phyloP scores from a whole-genome alignment of 2,329 filamentous ascomycete genomes.

The Phyllosticta capitalensis region DNA sequence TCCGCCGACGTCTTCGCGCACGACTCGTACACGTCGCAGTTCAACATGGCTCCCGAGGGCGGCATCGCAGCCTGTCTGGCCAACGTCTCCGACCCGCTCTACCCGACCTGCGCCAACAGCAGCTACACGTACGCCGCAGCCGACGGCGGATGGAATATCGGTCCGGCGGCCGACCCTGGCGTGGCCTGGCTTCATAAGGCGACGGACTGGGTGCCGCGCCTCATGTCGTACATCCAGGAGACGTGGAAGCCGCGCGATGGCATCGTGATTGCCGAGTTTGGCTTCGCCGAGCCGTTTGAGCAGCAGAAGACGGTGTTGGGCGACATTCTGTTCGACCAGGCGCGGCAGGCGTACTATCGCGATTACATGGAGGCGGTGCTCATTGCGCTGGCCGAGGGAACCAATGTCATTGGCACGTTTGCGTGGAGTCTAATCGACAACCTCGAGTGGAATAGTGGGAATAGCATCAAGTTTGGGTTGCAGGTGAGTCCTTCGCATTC shows the following conservation, averaged over 20 bases:
- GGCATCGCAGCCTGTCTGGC: conserved; percentile 29
- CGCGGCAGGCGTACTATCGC: conserved; percentile 23
- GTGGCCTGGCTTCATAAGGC: conserved; percentile 26
- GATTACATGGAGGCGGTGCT: conserved; percentile 26
- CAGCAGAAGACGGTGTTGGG: conserved; percentile 19
- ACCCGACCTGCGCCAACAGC: conserved; percentile 27
- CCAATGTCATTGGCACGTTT: conserved; percentile 26
- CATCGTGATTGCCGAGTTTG: conserved; percentile 28
- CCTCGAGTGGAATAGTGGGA: conserved; percentile 20
- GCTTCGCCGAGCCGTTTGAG: conserved; percentile 28
- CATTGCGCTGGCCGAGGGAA: conserved; percentile 32
- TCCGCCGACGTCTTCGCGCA: conserved; percentile 26
- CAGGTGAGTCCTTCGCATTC: background rate
- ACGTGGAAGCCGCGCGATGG: conserved; percentile 19
- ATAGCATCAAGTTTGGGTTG: conserved; percentile 23
- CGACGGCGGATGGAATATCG: conserved; percentile 33
- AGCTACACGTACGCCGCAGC: conserved; percentile 35
- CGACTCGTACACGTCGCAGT: conserved; percentile 28
- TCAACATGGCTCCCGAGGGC: conserved; percentile 23
- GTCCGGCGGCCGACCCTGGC: conserved; percentile 19
- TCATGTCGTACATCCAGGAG: conserved; percentile 25
- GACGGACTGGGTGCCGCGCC: conserved; percentile 25
- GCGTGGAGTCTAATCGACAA: conserved; percentile 32
- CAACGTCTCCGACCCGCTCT: conserved; percentile 25
- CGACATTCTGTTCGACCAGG: conserved; percentile 23